Percentiles rank a stretch among this genome's conserved stretches.
Evolutionary conservation across 75 land plant genomes (phyloP).

Genomic region (Gnetum montanum): DNA sequence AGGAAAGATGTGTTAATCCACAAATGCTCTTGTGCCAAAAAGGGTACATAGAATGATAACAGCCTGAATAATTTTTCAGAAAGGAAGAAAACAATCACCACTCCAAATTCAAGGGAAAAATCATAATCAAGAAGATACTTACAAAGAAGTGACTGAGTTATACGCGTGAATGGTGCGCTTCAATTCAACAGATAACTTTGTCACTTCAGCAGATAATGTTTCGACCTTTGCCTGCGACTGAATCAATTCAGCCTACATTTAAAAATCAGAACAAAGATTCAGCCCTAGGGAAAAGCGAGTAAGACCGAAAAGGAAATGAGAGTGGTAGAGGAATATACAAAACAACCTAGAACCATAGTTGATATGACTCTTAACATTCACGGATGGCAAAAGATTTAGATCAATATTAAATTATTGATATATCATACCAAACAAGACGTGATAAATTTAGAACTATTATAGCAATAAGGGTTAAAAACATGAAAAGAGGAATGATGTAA

Average conservation of each 20-base stretch:
- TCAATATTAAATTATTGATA: not conserved
- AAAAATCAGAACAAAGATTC: slow-evolving; percentile 1
- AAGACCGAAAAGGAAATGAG: too few relatives aligned
- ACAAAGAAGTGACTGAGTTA: slow-evolving; percentile 54
- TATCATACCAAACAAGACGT: not conserved
- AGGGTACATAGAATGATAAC: not conserved
- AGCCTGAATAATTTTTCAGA: not conserved
- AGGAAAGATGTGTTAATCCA: not conserved
- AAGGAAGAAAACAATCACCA: slow-evolving; percentile 6
- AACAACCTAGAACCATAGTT: too few relatives aligned
- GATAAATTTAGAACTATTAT: not conserved
- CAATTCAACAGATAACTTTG: slow-evolving; percentile 57
- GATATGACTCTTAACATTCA: too few relatives aligned
- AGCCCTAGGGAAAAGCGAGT: too few relatives aligned
- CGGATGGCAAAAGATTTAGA: not conserved
- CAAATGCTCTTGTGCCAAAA: not conserved
- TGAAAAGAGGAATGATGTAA: not conserved
- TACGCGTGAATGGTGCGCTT: slow-evolving; percentile 66
- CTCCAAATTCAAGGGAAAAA: not conserved
- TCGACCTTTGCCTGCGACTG: slow-evolving; percentile 70
- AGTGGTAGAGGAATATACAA: too few relatives aligned
- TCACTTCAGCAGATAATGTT: slow-evolving; percentile 62
- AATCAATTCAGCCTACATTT: slow-evolving; percentile 46
- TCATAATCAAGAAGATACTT: slow-evolving; percentile 9
- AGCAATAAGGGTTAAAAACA: not conserved